These are phyloP conservation scores for Nitzschia inconspicua DNA, from an alignment of 108 stramenopile genomes.

Conservation along the genomic window DNA sequence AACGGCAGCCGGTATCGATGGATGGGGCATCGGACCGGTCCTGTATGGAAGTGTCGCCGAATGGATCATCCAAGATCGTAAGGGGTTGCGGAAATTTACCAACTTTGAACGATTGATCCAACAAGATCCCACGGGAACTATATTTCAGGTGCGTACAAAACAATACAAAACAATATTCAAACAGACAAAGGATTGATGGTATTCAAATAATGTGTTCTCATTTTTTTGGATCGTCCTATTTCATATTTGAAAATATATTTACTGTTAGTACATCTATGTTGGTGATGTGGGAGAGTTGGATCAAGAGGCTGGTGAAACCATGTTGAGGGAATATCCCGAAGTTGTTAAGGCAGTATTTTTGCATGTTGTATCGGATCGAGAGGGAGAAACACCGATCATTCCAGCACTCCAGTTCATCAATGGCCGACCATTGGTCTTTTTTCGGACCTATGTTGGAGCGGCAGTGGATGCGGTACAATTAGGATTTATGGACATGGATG, in stretches of 20 bases:
- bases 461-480: conserved; percentile 76
- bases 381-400: conserved; percentile 36
- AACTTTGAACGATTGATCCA: conserved; percentile 86
- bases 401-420: conserved; percentile 78
- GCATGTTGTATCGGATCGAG: conserved; percentile 72
- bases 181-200: background rate
- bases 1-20: conserved; percentile 52
- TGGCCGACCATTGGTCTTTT: conserved; percentile 87
- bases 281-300: conserved; percentile 96
- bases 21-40: conserved; percentile 93
- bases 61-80: conserved; percentile 88
- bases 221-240: background rate
- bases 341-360: conserved; percentile 89
- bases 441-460: conserved; percentile 93
- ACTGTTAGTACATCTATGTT: conserved; percentile 79
- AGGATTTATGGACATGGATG: conserved; percentile 78
- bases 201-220: background rate
- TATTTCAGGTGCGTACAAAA: conserved; percentile 41
- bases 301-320: conserved; percentile 88
- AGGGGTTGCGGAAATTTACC: conserved; percentile 84
- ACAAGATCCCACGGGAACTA: conserved; percentile 79
- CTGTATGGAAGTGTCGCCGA: conserved; percentile 94
- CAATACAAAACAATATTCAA: background rate
- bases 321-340: conserved; percentile 88
- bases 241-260: background rate